A percentile compares a stretch with the other conserved stretches of the same genome.
phyloP scores from a whole-genome alignment of 2,329 filamentous ascomycete species.

The Fusarium compactum region DNA sequence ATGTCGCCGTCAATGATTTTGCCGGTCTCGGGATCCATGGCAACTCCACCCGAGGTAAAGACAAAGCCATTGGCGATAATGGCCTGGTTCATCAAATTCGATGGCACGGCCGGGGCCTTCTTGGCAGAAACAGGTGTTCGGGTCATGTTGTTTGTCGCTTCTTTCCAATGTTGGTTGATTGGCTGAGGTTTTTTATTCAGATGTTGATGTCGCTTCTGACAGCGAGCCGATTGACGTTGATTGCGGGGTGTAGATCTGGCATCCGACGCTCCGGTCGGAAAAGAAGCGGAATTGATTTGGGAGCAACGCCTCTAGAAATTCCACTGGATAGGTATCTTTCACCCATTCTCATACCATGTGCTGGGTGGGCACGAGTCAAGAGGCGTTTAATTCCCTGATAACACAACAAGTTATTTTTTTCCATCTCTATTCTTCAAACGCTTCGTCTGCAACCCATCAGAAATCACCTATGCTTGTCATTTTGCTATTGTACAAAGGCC shows the following conservation, averaged over 20 bases:
- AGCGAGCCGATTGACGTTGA: neutral
- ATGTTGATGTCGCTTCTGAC: neutral
- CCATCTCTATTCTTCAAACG: too few species aligned
- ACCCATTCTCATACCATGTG: too few species aligned
- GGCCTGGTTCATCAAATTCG: conserved; percentile 44
- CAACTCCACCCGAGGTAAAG: conserved; percentile 78
- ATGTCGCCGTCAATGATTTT: conserved; percentile 74
- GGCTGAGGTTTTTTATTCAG: neutral
- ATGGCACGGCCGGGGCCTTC: conserved; percentile 42
- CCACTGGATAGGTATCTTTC: too few species aligned
- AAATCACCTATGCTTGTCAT: too few species aligned
- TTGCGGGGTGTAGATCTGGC: conserved; percentile 29
- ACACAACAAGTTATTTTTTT: too few species aligned
- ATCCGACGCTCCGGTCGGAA: conserved; percentile 5
- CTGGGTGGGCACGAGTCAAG: too few species aligned
- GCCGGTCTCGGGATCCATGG: conserved; percentile 66
- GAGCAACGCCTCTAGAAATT: too few species aligned
- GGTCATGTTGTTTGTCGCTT: conserved; percentile 23
- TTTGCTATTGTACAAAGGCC: too few species aligned
- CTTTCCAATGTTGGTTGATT: too few species aligned
- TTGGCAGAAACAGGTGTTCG: conserved; percentile 41
- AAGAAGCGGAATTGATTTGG: neutral
- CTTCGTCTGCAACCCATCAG: too few species aligned
- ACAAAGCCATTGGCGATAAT: conserved; percentile 70
- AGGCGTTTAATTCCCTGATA: too few species aligned